phyloP scores from a whole-genome alignment of 148 eudicot species.

The Vaccinium myrtillus region DNA sequence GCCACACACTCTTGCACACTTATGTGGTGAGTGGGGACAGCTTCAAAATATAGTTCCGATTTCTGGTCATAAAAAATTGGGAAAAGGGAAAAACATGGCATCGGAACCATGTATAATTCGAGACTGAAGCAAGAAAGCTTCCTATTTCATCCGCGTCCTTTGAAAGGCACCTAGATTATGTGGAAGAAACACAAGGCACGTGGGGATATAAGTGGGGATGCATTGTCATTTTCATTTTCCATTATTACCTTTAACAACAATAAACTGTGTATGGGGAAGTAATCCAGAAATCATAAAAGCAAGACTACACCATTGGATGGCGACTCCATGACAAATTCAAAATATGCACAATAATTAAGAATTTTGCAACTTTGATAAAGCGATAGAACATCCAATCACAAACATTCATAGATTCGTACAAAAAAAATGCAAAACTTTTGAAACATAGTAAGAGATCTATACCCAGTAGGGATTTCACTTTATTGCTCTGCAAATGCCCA shows the following conservation, averaged over 20 bases:
- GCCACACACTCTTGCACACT: neutral
- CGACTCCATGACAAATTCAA: too few relatives aligned
- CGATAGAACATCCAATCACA: too few relatives aligned
- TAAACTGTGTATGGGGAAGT: neutral
- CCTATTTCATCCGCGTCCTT: neutral
- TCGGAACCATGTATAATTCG: neutral
- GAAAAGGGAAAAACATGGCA: neutral
- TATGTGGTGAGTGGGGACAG: too few relatives aligned
- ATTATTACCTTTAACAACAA: neutral
- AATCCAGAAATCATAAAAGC: too few relatives aligned
- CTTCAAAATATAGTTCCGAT: neutral
- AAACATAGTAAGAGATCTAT: too few relatives aligned
- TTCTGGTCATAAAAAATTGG: neutral
- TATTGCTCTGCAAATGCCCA: constrained; percentile 95
- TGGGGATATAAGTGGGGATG: neutral
- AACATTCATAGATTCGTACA: neutral
- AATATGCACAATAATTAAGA: too few relatives aligned
- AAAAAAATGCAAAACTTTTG: neutral
- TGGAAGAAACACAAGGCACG: neutral
- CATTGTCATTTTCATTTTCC: neutral
- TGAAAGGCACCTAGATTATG: neutral
- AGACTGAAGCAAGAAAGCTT: neutral
- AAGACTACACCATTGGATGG: too few relatives aligned
- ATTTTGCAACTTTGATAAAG: too few relatives aligned
- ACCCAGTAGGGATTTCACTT: constrained; percentile 74